phyloP scores from a whole-genome alignment of 768 basidiomycete species.

The Serendipita sp. region DNA sequence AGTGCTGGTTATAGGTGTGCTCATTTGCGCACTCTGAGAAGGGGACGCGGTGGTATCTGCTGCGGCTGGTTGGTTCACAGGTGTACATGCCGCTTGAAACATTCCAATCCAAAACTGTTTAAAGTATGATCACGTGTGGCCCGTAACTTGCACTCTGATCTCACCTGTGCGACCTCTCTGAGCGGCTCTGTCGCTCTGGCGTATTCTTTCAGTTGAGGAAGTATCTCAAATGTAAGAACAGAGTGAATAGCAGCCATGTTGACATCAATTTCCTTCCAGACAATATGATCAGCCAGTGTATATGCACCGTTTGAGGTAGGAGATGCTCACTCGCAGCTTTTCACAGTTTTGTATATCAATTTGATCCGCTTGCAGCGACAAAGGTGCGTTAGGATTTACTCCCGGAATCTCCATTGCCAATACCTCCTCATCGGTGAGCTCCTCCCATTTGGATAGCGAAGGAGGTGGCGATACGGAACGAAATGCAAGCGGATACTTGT shows the following conservation, averaged over 20 bases:
- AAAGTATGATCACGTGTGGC: neutral
- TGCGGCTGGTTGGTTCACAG: neutral
- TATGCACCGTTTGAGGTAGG: neutral
- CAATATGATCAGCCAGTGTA: neutral
- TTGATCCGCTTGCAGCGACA: neutral
- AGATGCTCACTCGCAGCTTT: neutral
- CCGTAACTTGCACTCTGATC: neutral
- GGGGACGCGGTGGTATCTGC: neutral
- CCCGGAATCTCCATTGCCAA: neutral
- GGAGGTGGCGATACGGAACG: neutral
- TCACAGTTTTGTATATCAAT: conserved; percentile 1
- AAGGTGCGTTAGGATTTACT: neutral
- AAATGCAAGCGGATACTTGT: conserved; percentile 5
- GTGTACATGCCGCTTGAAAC: conserved; percentile 4
- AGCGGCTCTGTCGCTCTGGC: conserved; percentile 1
- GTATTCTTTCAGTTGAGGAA: conserved; percentile 2
- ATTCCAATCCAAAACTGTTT: neutral
- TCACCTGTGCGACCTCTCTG: neutral
- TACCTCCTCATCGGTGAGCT: conserved; percentile 3
- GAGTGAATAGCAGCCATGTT: conserved; percentile 3
- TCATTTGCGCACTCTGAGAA: neutral
- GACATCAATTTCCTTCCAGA: neutral
- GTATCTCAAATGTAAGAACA: neutral
- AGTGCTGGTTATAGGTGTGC: neutral
- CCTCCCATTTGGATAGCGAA: neutral